These are phyloP conservation scores for Daldinia grandis DNA, from an alignment of 495 filamentous ascomycete genomes.

Conservation along the genomic window DNA sequence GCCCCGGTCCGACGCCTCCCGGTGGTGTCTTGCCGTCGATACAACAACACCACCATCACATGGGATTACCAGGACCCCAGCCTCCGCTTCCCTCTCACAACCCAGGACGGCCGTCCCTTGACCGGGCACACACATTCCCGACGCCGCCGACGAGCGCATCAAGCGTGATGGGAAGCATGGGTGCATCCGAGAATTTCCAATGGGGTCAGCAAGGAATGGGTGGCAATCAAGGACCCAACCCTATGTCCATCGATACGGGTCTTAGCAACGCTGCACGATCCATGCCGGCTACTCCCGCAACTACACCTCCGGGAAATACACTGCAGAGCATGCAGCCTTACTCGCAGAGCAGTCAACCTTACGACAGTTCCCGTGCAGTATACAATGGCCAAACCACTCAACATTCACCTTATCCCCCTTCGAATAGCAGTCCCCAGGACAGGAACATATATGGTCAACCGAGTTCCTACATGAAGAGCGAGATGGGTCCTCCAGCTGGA, in stretches of 20 bases:
- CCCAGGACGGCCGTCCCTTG: slow-evolving; percentile 73
- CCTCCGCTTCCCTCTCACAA: slow-evolving; percentile 81
- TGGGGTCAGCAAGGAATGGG: slow-evolving; percentile 76
- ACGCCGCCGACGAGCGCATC: slow-evolving; percentile 94
- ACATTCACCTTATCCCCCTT: slow-evolving; percentile 74
- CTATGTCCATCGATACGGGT: slow-evolving; percentile 85
- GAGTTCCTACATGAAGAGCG: slow-evolving; percentile 82
- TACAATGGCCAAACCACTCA: slow-evolving; percentile 78
- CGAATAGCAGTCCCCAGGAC: slow-evolving; percentile 68
- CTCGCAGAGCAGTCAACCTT: slow-evolving; percentile 74
- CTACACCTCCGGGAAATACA: slow-evolving; percentile 83
- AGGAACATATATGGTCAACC: slow-evolving; percentile 73
- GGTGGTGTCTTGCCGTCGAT: slow-evolving; percentile 68
- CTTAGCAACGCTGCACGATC: slow-evolving; percentile 79
- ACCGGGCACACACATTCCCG: slow-evolving; percentile 88
- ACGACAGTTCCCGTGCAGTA: slow-evolving; percentile 80
- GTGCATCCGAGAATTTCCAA: slow-evolving; percentile 75
- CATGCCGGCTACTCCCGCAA: slow-evolving; percentile 92
- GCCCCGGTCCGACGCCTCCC: slow-evolving; percentile 49
- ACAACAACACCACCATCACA: slow-evolving; percentile 75
- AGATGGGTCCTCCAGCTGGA: slow-evolving; percentile 88
- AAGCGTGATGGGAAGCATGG: slow-evolving; percentile 81
- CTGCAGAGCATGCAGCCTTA: slow-evolving; percentile 79
- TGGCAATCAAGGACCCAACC: slow-evolving; percentile 70
- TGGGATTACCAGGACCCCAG: slow-evolving; percentile 75